phyloP scores from a whole-genome alignment of 208 protist genomes.

The Crithidia fasciculata region DNA sequence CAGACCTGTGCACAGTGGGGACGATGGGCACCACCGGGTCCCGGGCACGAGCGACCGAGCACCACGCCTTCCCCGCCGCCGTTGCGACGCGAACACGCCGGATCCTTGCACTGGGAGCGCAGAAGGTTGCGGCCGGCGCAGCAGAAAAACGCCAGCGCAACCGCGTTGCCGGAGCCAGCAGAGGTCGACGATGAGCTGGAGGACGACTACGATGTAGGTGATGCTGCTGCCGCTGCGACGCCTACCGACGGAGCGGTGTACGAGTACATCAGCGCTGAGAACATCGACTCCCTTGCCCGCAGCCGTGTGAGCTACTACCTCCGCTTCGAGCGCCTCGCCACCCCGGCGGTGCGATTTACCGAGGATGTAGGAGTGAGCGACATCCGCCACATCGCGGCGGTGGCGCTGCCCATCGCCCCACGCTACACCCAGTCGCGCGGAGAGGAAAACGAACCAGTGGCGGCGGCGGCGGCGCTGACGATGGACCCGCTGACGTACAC shows the following conservation, averaged over 20 bases:
- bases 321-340: constrained; percentile 40
- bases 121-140: constrained; percentile 17
- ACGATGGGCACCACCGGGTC: constrained; percentile 56
- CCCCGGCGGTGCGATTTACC: constrained; percentile 16
- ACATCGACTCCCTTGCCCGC: constrained; percentile 71
- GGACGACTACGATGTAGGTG: not conserved
- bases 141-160: too few relatives aligned
- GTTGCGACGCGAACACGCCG: constrained; percentile 64
- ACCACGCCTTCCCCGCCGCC: constrained; percentile 77
- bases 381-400: constrained; percentile 54
- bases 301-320: constrained; percentile 86
- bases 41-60: constrained; percentile 23
- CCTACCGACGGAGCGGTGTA: constrained; percentile 7
- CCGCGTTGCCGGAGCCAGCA: too few relatives aligned
- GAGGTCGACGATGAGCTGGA: too few relatives aligned
- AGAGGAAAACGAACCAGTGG: not conserved
- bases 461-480: not conserved
- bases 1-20: constrained; percentile 59
- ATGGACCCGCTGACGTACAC: constrained; percentile 10
- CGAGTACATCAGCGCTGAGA: constrained; percentile 46
- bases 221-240: too few relatives aligned
- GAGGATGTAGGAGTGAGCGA: constrained; percentile 24
- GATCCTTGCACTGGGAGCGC: constrained; percentile 75
- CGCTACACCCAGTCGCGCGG: constrained; percentile 12
- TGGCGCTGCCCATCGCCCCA: constrained; percentile 50